Evolutionary conservation across 139 green algal species (phyloP).

Genomic region (Dunaliella sp.): DNA sequence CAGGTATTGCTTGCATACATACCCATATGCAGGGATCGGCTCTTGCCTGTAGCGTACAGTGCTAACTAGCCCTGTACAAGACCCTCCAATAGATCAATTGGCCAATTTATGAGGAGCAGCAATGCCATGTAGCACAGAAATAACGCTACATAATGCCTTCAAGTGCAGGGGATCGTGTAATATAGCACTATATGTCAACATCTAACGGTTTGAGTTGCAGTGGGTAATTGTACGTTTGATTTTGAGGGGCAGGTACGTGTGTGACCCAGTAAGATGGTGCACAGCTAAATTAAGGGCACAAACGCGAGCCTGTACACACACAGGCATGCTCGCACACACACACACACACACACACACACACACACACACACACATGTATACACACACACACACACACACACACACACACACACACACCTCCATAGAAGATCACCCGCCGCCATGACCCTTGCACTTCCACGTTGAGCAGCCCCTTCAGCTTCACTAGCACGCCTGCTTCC

Average conservation of each 20-base stretch:
- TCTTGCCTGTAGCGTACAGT: neutral
- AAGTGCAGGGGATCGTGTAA: neutral
- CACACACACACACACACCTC: neutral
- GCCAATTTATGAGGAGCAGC: neutral
- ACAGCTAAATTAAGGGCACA: no score
- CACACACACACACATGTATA: neutral
- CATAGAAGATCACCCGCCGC: neutral
- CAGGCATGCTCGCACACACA: neutral
- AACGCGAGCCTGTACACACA: neutral
- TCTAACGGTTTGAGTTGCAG: neutral
- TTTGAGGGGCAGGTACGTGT: neutral
- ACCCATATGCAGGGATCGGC: neutral
- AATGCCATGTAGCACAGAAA: no score
- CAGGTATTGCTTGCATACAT: neutral
- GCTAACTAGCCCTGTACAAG: neutral
- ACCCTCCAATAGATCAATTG: neutral
- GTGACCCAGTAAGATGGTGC: neutral
- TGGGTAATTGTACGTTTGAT: neutral
- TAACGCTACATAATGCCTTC: neutral
- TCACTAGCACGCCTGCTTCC: neutral
- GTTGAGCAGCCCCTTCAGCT: neutral
- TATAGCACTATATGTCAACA: neutral
- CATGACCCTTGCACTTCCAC: neutral
- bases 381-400: neutral
- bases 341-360: neutral